Evolutionary conservation across 495 filamentous ascomycete genomes (phyloP).

Genomic region (Physcia stellaris): DNA sequence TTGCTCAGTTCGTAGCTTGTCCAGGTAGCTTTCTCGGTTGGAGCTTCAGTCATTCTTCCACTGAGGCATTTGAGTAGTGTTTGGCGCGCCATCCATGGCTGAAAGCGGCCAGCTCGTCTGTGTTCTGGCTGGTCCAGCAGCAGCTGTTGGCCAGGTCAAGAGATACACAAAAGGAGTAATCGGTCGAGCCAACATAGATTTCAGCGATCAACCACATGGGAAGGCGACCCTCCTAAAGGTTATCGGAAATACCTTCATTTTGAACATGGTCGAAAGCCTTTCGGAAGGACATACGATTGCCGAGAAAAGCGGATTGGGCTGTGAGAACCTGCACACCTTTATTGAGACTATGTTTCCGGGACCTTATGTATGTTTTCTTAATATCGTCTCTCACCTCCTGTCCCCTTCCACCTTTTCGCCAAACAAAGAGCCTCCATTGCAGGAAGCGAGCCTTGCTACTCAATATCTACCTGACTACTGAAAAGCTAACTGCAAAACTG

Average conservation of each 20-base stretch:
- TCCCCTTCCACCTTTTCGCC: no score
- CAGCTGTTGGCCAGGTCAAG: conserved; percentile 45
- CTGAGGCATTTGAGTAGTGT: no score
- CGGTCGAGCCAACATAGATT: conserved; percentile 55
- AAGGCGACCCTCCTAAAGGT: conserved; percentile 59
- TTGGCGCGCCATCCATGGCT: conserved; percentile 20
- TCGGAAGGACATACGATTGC: conserved; percentile 64
- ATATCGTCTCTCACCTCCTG: no score
- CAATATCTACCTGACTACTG: no score
- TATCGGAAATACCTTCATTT: conserved; percentile 75
- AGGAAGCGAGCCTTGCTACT: no score
- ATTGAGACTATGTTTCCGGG: conserved; percentile 49
- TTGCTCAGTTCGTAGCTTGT: conserved; percentile 62
- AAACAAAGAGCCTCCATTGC: no score
- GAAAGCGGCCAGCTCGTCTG: conserved; percentile 59
- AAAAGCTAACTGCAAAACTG: no score
- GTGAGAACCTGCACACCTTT: conserved; percentile 51
- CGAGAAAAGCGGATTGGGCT: conserved; percentile 68
- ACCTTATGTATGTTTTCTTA: no score
- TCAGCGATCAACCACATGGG: conserved; percentile 43
- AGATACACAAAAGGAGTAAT: conserved; percentile 74
- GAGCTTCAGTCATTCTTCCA: no score
- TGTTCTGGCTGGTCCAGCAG: conserved; percentile 56
- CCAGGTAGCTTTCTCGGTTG: no score
- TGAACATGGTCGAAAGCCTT: conserved; percentile 69